Evolutionary conservation across 2,329 filamentous ascomycete species (phyloP), one percentile per base, ranked within the genome.

Genomic region (Fusarium sp.): DNA sequence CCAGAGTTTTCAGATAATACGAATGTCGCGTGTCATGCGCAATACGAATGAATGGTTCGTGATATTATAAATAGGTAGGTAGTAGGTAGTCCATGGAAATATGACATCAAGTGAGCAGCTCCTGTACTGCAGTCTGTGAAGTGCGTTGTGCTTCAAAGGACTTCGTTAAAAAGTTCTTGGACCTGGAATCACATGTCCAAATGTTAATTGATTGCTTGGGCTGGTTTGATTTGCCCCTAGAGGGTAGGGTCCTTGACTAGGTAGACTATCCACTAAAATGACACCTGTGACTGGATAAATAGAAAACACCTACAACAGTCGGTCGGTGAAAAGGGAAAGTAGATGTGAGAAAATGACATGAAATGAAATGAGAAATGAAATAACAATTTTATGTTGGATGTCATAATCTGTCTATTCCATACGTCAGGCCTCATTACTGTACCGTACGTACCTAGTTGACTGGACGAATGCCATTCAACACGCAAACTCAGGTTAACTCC

Each of bases 21-120:
- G 53, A 53, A 47, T 66, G 57, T 70, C 67, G 67, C 61, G 61
- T 70, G 56, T 62, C 61, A 67, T 40, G 66, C 61, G 45, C 49
- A 51, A 58, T 37, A 37, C 34, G 18, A 40, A 61, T 51, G 12
- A 52, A 20, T 57, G 22, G 34, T 34, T 53, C 16, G 24, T 53
- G 42, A 62, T 46, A 20, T 62, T 67, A 52, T 41, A 27, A 32
- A n/a, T 18, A 37, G 25, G 24, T 25, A 25, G 24, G 24, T 25
- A 25, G 24, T 25, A 25, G 24, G 9, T 11, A 29, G 34, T 12
- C 34, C 18, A 37, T n/a, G 18, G 34, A n/a, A n/a, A 37, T 37
- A 37, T 37, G 18, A 37, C 34, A 37, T 37, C 34, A n/a, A n/a
- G 18, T 37, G n/a, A 18, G 18, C 18, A 37, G 18, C 34, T n/a